A percentile compares a stretch with the other conserved stretches of the same genome.
These are phyloP conservation scores for Gaeumannomyces tritici DNA, from an alignment of 2,329 filamentous ascomycete genomes.

Conservation along the genomic window DNA sequence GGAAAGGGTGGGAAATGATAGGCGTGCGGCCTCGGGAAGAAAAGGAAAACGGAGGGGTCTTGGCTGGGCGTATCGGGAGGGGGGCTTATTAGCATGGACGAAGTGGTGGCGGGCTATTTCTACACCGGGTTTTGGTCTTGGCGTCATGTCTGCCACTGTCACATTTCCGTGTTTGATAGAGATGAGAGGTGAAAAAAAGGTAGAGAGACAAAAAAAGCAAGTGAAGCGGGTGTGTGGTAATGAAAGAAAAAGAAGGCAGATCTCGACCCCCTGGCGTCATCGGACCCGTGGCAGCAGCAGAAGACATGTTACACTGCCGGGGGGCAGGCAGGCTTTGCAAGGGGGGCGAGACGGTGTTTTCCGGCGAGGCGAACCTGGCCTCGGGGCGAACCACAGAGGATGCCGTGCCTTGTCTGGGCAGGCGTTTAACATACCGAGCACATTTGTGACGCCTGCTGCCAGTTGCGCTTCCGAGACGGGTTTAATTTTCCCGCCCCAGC, in stretches of 20 bases:
- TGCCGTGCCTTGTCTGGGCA: background rate
- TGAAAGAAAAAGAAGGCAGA: background rate
- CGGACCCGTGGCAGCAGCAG: background rate
- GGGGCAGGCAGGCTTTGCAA: background rate
- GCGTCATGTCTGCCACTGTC: background rate
- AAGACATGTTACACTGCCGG: background rate
- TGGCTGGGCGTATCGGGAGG: background rate
- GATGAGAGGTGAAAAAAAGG: background rate
- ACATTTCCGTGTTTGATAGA: background rate
- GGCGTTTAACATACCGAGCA: background rate
- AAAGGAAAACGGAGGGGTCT: no score
- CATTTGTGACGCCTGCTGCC: background rate
- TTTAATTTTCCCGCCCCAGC: background rate
- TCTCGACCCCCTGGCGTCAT: background rate
- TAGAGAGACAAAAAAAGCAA: background rate
- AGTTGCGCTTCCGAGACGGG: background rate
- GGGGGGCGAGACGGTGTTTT: background rate
- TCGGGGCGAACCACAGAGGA: background rate
- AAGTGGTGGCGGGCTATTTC: background rate
- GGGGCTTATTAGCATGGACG: background rate
- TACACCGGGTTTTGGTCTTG: background rate
- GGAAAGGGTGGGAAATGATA: background rate
- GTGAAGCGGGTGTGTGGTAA: no score
- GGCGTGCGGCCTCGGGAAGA: no score
- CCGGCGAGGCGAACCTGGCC: background rate